phyloP scores from a whole-genome alignment of 2,329 filamentous ascomycete genomes.

The Monosporascus sp. region DNA sequence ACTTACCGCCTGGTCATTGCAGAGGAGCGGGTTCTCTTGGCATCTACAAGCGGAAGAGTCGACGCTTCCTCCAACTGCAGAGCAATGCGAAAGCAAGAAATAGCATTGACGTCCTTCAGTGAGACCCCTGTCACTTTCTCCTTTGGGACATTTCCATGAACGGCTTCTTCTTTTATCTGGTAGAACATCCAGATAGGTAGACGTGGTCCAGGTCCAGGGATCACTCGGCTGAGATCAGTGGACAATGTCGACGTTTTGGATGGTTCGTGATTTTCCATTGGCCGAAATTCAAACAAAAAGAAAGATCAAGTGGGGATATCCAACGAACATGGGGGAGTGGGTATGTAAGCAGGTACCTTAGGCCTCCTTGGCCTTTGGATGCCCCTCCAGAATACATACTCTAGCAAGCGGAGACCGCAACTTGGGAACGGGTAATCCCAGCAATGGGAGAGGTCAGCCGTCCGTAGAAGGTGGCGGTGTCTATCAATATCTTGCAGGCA shows the following conservation, averaged over 20 bases:
- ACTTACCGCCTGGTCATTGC: too few relatives aligned
- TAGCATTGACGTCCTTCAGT: background rate
- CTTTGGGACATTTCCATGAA: slow-evolving; percentile 1
- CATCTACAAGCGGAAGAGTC: too few relatives aligned
- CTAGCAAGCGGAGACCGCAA: too few relatives aligned
- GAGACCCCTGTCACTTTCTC: slow-evolving; percentile 2
- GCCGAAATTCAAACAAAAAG: slow-evolving; percentile 24
- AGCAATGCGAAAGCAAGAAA: background rate
- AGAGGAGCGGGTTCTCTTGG: too few relatives aligned
- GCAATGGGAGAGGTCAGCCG: too few relatives aligned
- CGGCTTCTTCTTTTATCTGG: background rate
- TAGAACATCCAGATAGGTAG: background rate
- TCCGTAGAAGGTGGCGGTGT: background rate
- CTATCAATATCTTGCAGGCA: background rate
- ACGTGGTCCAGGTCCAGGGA: background rate
- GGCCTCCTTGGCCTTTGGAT: background rate
- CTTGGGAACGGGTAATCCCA: too few relatives aligned
- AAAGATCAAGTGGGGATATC: slow-evolving; percentile 11
- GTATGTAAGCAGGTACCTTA: background rate
- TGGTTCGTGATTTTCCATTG: slow-evolving; percentile 27
- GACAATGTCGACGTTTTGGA: slow-evolving; percentile 8
- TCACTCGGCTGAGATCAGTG: background rate
- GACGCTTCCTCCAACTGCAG: background rate
- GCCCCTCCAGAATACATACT: background rate
- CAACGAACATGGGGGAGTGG: background rate